phyloP scores from a whole-genome alignment of 2,329 filamentous ascomycete species.

The Curvularia eragrostidis region DNA sequence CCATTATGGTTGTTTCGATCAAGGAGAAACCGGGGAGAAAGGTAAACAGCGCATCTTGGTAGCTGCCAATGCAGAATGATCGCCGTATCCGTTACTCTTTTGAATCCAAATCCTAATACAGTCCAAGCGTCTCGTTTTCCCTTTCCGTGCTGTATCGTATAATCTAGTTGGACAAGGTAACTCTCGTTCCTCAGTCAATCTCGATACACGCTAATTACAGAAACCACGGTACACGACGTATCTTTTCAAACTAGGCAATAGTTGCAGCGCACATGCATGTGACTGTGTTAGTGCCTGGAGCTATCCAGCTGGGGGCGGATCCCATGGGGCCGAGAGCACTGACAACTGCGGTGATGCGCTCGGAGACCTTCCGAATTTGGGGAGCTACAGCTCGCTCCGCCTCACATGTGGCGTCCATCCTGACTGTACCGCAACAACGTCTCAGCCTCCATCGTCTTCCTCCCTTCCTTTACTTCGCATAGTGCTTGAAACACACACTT shows the following conservation, averaged over 20 bases:
- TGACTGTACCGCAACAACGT: conserved; percentile 10
- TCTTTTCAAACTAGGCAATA: neutral
- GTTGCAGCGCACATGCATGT: neutral
- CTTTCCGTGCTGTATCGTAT: too few species aligned
- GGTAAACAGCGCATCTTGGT: neutral
- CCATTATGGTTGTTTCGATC: neutral
- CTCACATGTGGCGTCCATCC: conserved; percentile 19
- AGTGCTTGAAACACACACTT: neutral
- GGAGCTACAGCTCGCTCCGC: conserved; percentile 15
- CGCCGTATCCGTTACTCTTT: neutral
- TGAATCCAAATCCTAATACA: neutral
- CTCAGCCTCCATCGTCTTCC: conserved; percentile 9
- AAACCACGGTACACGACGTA: neutral
- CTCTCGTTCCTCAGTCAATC: too few species aligned
- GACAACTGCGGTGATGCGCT: conserved; percentile 9
- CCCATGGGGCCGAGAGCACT: neutral
- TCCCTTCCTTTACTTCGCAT: neutral
- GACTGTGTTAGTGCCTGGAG: too few species aligned
- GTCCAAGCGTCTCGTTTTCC: too few species aligned
- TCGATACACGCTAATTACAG: too few species aligned
- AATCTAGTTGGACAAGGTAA: too few species aligned
- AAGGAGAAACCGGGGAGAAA: neutral
- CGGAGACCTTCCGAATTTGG: conserved; percentile 18
- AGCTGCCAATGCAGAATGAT: neutral
- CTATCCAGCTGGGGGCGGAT: too few species aligned